These are phyloP conservation scores for Chaetoceros muelleri DNA, from an alignment of 108 stramenopile species.

Conservation along the genomic window DNA sequence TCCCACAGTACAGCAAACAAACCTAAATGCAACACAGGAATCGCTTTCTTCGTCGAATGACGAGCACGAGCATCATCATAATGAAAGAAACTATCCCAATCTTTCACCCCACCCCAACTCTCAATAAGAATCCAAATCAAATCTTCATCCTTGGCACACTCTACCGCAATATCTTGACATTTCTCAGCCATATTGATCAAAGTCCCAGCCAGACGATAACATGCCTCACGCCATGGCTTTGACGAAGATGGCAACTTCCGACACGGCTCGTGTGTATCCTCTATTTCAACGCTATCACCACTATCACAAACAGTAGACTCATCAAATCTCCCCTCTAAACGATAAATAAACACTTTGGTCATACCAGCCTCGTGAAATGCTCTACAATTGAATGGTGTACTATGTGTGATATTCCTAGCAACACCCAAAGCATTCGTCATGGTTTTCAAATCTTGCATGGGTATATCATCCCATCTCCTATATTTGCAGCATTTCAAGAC, in stretches of 20 bases:
- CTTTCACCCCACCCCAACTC: slow-evolving; percentile 32
- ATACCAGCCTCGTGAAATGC: slow-evolving; percentile 20
- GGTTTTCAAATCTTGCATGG: slow-evolving; percentile 17
- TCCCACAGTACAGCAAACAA: slow-evolving; percentile 20
- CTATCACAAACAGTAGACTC: too few relatives aligned
- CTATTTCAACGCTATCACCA: not conserved
- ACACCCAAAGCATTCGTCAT: slow-evolving; percentile 32
- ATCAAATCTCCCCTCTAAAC: slow-evolving; percentile 10
- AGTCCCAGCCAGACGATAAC: slow-evolving; percentile 27
- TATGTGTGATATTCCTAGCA: slow-evolving; percentile 34
- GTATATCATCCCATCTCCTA: slow-evolving; percentile 25
- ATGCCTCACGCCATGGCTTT: slow-evolving; percentile 34
- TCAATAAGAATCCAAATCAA: slow-evolving; percentile 31
- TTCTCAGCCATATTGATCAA: slow-evolving; percentile 48
- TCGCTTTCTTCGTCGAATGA: slow-evolving; percentile 10
- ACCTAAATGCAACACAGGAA: slow-evolving; percentile 27
- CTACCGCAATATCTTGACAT: slow-evolving; percentile 20
- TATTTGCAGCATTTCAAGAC: slow-evolving; percentile 22
- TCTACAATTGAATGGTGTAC: slow-evolving; percentile 27
- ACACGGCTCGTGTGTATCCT: too few relatives aligned
- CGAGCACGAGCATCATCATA: too few relatives aligned
- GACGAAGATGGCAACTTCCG: slow-evolving; percentile 13
- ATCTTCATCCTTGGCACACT: slow-evolving; percentile 17
- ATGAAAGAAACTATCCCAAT: slow-evolving; percentile 5
- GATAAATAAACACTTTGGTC: slow-evolving; percentile 17